Conservation (phyloP, 805 yeast species). For the Kregervanrija delftensis region DNA sequence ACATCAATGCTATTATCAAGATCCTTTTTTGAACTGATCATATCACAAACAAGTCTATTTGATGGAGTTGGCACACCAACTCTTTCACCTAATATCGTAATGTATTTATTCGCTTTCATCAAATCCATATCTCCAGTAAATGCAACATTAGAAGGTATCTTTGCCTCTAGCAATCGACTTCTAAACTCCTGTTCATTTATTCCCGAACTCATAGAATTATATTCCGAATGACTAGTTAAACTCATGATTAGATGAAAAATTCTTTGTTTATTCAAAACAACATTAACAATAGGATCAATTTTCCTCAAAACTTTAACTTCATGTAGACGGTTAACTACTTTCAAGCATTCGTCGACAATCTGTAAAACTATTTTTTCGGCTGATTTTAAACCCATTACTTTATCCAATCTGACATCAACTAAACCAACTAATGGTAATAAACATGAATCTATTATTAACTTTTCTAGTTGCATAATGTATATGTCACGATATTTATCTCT, state of each 20-base stretch:
- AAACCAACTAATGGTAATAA: conserved; percentile 13
- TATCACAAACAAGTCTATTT: conserved; percentile 1
- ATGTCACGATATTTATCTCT: conserved; percentile 17
- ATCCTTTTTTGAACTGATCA: background rate
- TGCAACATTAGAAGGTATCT: background rate
- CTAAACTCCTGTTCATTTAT: too few relatives aligned
- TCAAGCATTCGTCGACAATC: conserved; percentile 13
- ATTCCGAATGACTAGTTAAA: background rate
- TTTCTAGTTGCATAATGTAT: conserved; percentile 16
- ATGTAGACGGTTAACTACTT: conserved; percentile 6
- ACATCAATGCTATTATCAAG: background rate
- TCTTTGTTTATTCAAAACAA: conserved; percentile 10
- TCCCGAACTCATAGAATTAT: background rate
- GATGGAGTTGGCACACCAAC: background rate
- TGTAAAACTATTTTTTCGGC: conserved; percentile 5
- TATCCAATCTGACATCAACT: conserved; percentile 4
- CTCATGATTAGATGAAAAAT: background rate
- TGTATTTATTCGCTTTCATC: conserved; percentile 1
- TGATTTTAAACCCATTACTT: conserved; percentile 1
- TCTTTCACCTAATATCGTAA: conserved; percentile 1
- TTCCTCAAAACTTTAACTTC: conserved; percentile 4
- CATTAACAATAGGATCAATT: conserved; percentile 12
- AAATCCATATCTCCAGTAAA: background rate
- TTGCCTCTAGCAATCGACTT: too few relatives aligned
- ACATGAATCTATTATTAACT: conserved; percentile 17